Percentiles rank a stretch among this genome's conserved stretches.
Conservation (phyloP, 768 basidiomycete species). For the Psilocybe tampanensis region DNA sequence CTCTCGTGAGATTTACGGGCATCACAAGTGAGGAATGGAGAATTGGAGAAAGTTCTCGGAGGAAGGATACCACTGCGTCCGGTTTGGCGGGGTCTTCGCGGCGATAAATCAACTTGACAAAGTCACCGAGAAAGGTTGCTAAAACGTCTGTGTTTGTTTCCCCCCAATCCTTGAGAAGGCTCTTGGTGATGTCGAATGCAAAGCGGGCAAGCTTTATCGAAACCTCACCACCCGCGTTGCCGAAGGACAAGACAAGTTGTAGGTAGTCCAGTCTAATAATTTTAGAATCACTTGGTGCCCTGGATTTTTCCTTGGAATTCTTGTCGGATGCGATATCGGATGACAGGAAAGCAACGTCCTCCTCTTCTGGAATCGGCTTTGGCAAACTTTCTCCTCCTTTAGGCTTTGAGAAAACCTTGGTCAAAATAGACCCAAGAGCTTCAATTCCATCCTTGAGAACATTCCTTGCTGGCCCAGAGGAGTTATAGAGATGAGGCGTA, state of each 20-base stretch:
- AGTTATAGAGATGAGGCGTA: constrained; percentile 57
- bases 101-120: constrained; percentile 50
- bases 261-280: constrained; percentile 71
- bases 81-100: constrained; percentile 43
- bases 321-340: constrained; percentile 33
- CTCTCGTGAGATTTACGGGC: constrained; percentile 56
- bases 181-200: constrained; percentile 56
- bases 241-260: constrained; percentile 50
- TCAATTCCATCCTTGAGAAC: constrained; percentile 69
- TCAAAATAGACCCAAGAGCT: constrained; percentile 62
- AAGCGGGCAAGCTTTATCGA: constrained; percentile 42
- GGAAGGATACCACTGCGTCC: constrained; percentile 53
- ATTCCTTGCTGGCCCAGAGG: constrained; percentile 51
- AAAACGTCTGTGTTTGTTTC: constrained; percentile 38
- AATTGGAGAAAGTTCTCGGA: constrained; percentile 59
- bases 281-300: constrained; percentile 52
- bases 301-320: constrained; percentile 42
- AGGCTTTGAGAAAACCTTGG: constrained; percentile 44
- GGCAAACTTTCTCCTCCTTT: constrained; percentile 41
- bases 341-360: constrained; percentile 24
- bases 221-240: constrained; percentile 51
- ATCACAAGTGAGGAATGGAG: constrained; percentile 48
- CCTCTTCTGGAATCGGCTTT: constrained; percentile 29
- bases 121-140: constrained; percentile 55
- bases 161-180: constrained; percentile 55